Evolutionary conservation across 345 rosid genomes (phyloP).

Genomic region (Pistacia vera): DNA sequence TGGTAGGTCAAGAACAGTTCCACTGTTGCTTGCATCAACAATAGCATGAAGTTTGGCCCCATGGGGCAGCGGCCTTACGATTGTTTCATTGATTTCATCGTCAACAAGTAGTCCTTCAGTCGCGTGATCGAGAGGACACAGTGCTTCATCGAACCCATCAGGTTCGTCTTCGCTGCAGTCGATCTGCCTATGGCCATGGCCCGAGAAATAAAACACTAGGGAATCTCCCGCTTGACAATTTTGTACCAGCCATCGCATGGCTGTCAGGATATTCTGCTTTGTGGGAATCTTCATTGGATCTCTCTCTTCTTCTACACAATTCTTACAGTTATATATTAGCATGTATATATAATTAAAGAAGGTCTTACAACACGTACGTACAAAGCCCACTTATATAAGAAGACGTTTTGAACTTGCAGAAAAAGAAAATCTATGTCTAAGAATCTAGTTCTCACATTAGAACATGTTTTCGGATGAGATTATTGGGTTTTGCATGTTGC

Average conservation of each 20-base stretch:
- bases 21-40: conserved; percentile 74
- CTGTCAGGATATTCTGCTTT: conserved; percentile 65
- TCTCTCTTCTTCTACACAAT: conserved; percentile 55
- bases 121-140: conserved; percentile 76
- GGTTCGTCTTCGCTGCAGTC: conserved; percentile 59
- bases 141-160: conserved; percentile 71
- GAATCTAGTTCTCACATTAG: too few species aligned
- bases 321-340: too few species aligned
- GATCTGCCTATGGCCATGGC: conserved; percentile 65
- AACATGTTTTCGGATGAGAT: too few species aligned
- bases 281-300: conserved; percentile 53
- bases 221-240: conserved; percentile 79
- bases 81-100: conserved; percentile 66
- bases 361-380: too few species aligned
- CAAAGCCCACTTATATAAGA: too few species aligned
- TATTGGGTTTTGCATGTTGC: too few species aligned
- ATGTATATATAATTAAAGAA: too few species aligned
- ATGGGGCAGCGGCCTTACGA: conserved; percentile 68
- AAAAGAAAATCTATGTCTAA: too few species aligned
- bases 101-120: conserved; percentile 68
- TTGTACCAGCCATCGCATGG: conserved; percentile 70
- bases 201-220: conserved; percentile 78
- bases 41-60: conserved; percentile 77
- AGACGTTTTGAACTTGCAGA: too few species aligned
- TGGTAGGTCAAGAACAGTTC: conserved; percentile 70